phyloP scores from a whole-genome alignment of 139 green algal species.

The Ulvella scutata region DNA sequence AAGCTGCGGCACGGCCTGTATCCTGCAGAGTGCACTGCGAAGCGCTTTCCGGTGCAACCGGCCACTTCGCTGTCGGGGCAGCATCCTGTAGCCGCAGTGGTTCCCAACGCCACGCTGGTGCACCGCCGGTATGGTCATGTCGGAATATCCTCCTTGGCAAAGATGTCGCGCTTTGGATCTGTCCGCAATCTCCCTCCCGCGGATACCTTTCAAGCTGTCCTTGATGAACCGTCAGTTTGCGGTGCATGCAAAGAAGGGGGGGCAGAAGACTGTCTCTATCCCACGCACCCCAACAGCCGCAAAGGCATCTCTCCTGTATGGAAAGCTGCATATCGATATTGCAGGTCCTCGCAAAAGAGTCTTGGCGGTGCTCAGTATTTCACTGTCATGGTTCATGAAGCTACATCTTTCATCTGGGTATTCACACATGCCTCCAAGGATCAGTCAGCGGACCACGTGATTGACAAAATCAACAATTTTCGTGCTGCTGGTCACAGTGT shows the following conservation, averaged over 20 bases:
- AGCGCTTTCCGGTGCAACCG: too few species aligned
- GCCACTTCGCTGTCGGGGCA: background rate
- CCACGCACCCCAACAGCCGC: too few species aligned
- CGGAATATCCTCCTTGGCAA: background rate
- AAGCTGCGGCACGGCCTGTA: background rate
- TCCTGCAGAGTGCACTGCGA: background rate
- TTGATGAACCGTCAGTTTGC: background rate
- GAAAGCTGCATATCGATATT: background rate
- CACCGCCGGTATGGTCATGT: conserved; percentile 5
- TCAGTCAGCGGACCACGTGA: background rate
- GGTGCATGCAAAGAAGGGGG: background rate
- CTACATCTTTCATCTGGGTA: background rate
- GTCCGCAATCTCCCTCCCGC: background rate
- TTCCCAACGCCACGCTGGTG: background rate
- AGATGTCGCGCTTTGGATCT: background rate
- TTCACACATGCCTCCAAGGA: background rate
- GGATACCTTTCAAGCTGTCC: background rate
- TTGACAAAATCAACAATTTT: background rate
- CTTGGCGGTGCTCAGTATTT: background rate
- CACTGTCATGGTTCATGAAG: background rate
- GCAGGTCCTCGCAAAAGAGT: background rate
- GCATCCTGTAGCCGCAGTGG: background rate
- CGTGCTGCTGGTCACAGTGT: too few species aligned
- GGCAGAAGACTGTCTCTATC: background rate
- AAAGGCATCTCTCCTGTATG: too few species aligned